These are phyloP conservation scores for Planoprotostelium fungivorum DNA, from an alignment of 78 protist species.

Conservation along the genomic window DNA sequence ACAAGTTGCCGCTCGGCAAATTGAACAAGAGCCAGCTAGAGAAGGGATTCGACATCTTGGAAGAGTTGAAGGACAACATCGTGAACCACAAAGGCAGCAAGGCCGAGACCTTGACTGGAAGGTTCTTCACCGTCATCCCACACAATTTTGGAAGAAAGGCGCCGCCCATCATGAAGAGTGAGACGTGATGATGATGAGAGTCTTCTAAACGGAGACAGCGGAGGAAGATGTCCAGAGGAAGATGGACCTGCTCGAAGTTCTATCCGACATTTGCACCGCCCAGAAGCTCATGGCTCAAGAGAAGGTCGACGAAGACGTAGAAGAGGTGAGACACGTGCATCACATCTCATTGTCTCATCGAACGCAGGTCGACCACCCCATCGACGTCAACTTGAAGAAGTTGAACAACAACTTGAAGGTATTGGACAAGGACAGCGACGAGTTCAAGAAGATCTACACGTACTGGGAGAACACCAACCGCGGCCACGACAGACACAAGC, in stretches of 20 bases:
- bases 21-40: constrained; percentile 31
- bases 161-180: constrained; percentile 17
- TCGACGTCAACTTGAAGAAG: constrained; percentile 56
- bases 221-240: constrained; percentile 29
- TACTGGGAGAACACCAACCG: constrained; percentile 37
- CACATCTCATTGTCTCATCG: too few species aligned
- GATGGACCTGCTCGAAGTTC: constrained; percentile 19
- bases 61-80: constrained; percentile 26
- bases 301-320: not conserved
- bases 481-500: not conserved
- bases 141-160: constrained; percentile 11
- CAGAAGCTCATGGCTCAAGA: not conserved
- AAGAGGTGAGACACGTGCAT: not conserved
- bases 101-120: not conserved
- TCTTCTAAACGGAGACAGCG: too few species aligned
- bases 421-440: constrained; percentile 23
- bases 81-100: not conserved
- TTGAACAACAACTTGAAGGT: constrained; percentile 52
- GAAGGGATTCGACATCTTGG: constrained; percentile 55
- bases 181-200: too few species aligned
- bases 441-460: constrained; percentile 17
- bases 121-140: constrained; percentile 33
- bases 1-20: constrained; percentile 79
- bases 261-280: constrained; percentile 11
- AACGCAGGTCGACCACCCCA: constrained; percentile 7